Base-by-base conservation (phyloP, 2,329 filamentous ascomycete species). In the Ophiostoma angusticollis region DNA sequence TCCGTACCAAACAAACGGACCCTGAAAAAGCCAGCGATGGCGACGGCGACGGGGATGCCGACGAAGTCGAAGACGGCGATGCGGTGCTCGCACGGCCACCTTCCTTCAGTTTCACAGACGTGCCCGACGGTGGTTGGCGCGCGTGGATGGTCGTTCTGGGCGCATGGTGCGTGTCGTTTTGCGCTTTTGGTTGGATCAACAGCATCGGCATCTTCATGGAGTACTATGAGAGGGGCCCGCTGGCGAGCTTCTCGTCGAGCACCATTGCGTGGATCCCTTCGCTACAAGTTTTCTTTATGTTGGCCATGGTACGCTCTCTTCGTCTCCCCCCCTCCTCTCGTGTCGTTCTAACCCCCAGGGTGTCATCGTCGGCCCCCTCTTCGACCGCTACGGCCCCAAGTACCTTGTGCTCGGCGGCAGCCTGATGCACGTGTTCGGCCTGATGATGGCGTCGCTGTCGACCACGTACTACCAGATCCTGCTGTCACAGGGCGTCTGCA, bases 231-330 rank as follows among this genome's bases (percentile, higher is more conserved):
- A 60, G 53, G 6, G 55, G 64, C 7, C 61, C 67, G 14, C 55
- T 78, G 3, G 52, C 48, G 6, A 35, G 59, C 3, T 70, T 72
- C 45, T 68, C 69, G 0, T 50, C 68, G 1, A 71, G 67, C 39
- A 68, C 67, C 0, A 60, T 78, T n/a, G 60, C 72, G n/a, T 78
- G 73, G 74, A 77, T 78, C 33, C 64, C 70, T 0, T 71, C 70
- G 1, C 52, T 76, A 12, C 42, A 48, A 16, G 39, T 46, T 36
- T 48, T 47, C 14, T 47, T 72, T 50, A 65, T 79, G 61, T 68
- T 70, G 50, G 59, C 52, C 18, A 54, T 59, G 49, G 60, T 62
- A 43, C 3, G 28, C 9, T 5, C 5, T 13, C 6, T 21, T 5
- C 11, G 11, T 5, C 11, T 19, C 23, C 16, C 13, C 23, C 25